Conservation (phyloP, 495 filamentous ascomycete species). For the Tuber melanosporum region DNA sequence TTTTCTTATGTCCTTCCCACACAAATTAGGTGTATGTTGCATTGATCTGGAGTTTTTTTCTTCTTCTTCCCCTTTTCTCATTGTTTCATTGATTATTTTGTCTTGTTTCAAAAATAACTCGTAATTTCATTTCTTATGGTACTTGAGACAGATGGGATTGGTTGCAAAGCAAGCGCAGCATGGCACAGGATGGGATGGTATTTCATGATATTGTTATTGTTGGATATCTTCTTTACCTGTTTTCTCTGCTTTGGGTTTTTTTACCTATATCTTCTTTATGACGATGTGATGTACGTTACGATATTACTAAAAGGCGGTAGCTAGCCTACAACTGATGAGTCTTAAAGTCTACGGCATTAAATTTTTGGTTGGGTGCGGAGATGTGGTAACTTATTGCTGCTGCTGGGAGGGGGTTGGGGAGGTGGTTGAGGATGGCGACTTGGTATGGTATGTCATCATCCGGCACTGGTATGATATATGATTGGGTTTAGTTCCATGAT, state of each 20-base stretch:
- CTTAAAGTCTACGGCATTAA: background rate
- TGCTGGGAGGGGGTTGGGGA: background rate
- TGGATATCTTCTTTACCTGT: background rate
- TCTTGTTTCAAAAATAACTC: background rate
- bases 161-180: background rate
- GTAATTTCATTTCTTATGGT: constrained; percentile 7
- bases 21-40: constrained; percentile 9
- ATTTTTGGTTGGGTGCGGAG: background rate
- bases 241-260: background rate
- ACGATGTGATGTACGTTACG: background rate
- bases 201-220: background rate
- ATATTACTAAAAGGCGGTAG: background rate
- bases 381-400: background rate
- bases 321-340: constrained; percentile 1
- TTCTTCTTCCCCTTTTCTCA: background rate
- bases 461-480: background rate
- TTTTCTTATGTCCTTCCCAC: background rate
- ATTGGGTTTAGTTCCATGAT: background rate
- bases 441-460: background rate
- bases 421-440: background rate
- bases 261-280: background rate
- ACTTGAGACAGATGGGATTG: background rate
- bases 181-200: background rate
- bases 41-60: constrained; percentile 6
- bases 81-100: constrained; percentile 4